Evolutionary conservation across 2,329 filamentous ascomycete genomes (phyloP).

Genomic region (Colletotrichum somersetense): DNA sequence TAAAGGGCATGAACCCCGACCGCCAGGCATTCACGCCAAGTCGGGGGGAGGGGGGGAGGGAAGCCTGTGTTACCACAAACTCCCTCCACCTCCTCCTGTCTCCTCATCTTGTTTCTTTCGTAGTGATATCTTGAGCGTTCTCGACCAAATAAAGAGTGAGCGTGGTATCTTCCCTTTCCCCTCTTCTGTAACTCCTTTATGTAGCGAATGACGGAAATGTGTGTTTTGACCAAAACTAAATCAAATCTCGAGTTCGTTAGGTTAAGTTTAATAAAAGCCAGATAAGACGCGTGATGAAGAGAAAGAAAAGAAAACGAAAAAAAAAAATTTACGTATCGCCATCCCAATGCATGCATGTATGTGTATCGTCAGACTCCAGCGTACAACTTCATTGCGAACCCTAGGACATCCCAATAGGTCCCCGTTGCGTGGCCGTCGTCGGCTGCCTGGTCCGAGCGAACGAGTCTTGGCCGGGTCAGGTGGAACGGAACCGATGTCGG

Average conservation of each 20-base stretch:
- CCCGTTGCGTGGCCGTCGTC: constrained; percentile 20
- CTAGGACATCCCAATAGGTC: constrained; percentile 37
- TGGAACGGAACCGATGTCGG: not conserved
- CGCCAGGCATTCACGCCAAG: not conserved
- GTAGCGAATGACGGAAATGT: constrained; percentile 26
- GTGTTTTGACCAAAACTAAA: not conserved
- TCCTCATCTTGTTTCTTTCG: not conserved
- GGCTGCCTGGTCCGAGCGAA: not conserved
- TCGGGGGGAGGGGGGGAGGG: too few relatives aligned
- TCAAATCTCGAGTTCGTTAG: constrained; percentile 23
- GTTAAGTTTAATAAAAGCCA: not conserved
- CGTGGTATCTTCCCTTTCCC: constrained; percentile 27
- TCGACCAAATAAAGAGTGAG: constrained; percentile 19
- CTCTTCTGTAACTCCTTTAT: constrained; percentile 1
- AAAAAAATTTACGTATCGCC: constrained; percentile 18
- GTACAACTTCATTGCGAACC: constrained; percentile 40
- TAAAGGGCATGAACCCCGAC: not conserved
- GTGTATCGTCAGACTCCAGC: constrained; percentile 43
- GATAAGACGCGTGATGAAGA: constrained; percentile 11
- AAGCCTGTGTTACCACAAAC: not conserved
- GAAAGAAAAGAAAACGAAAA: not conserved
- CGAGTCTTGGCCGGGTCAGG: constrained; percentile 9
- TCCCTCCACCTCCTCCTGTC: not conserved
- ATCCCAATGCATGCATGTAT: constrained; percentile 43
- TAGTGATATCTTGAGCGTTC: not conserved